Evolutionary conservation across 441 rosid species (phyloP).

Genomic region (Lagerstroemia fauriei): DNA sequence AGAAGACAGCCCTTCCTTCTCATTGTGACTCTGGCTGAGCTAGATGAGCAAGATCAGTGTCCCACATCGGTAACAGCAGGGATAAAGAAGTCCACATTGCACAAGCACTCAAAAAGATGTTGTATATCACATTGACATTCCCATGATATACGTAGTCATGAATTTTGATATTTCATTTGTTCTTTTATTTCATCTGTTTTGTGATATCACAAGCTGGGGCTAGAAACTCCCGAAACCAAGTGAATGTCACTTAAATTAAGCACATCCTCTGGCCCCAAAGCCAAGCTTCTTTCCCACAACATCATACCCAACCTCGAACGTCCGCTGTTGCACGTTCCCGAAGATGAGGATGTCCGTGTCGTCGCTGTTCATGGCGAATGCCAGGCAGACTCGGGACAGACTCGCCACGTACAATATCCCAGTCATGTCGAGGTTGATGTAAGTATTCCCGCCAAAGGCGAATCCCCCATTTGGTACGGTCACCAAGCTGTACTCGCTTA

Average conservation of each 20-base stretch:
- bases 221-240: neutral
- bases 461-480: conserved; percentile 29
- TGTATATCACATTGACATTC: no score
- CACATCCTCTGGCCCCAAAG: conserved; percentile 10
- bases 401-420: conserved; percentile 11
- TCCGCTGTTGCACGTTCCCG: conserved; percentile 21
- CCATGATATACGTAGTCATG: no score
- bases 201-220: no score
- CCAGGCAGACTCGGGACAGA: conserved; percentile 12
- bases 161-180: neutral
- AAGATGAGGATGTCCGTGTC: conserved; percentile 11
- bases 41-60: no score
- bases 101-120: no score
- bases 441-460: conserved; percentile 27
- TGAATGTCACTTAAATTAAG: neutral
- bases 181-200: no score
- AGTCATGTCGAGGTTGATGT: conserved; percentile 28
- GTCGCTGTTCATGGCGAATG: conserved; percentile 1
- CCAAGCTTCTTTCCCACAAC: conserved; percentile 7
- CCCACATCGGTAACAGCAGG: no score
- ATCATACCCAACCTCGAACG: conserved; percentile 10
- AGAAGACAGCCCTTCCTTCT: no score
- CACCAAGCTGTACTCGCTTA: neutral
- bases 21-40: no score
- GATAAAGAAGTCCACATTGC: no score